A percentile compares a stretch with the other conserved stretches of the same genome.
Conservation (phyloP, 345 rosid genomes). For the Triadica sebifera region DNA sequence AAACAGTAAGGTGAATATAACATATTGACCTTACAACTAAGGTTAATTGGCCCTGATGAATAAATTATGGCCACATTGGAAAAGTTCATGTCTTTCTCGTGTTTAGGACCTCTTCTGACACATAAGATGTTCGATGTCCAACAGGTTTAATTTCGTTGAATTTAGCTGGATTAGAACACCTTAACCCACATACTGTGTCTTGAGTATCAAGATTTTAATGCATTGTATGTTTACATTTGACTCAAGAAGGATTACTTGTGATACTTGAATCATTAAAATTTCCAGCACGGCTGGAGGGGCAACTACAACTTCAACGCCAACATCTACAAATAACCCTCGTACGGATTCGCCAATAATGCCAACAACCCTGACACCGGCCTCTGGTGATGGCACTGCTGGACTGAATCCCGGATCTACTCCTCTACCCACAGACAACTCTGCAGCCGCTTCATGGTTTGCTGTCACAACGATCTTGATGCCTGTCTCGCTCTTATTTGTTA, state of each 20-base stretch:
- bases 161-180: neutral
- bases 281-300: constrained; percentile 47
- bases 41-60: too few species aligned
- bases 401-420: constrained; percentile 31
- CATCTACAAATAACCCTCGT: constrained; percentile 6
- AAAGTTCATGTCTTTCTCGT: too few species aligned
- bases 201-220: too few species aligned
- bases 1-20: too few species aligned
- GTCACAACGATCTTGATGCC: constrained; percentile 10
- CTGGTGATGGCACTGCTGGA: constrained; percentile 28
- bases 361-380: constrained; percentile 12
- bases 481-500: constrained; percentile 10
- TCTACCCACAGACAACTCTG: constrained; percentile 26
- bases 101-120: neutral
- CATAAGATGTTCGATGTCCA: neutral
- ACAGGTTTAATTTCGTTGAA: too few species aligned
- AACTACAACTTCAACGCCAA: neutral
- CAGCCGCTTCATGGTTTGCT: constrained; percentile 21
- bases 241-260: neutral
- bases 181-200: neutral
- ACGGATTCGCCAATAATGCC: constrained; percentile 16
- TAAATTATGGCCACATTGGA: too few species aligned
- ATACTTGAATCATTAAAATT: constrained; percentile 7
- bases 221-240: neutral
- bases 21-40: too few species aligned